These are phyloP conservation scores for Mycena capillaripes DNA, from an alignment of 768 basidiomycete genomes.

Conservation along the genomic window DNA sequence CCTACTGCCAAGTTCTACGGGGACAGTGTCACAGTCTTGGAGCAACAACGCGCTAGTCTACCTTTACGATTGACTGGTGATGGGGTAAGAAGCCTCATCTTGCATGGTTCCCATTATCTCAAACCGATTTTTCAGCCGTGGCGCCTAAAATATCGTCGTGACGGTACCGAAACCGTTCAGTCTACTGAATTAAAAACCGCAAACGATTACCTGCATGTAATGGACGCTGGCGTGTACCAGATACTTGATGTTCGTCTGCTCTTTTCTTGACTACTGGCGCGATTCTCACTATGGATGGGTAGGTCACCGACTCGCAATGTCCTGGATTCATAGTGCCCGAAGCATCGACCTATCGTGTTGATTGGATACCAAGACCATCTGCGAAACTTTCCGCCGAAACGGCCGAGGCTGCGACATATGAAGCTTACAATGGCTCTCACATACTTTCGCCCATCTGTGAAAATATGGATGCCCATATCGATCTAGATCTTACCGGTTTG, in stretches of 20 bases:
- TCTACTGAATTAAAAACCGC: conserved; percentile 64
- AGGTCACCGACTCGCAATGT: conserved; percentile 91
- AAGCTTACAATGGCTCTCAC: conserved; percentile 78
- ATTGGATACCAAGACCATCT: conserved; percentile 85
- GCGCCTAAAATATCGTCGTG: conserved; percentile 81
- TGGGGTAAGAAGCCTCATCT: conserved; percentile 68
- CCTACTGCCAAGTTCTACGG: conserved; percentile 92
- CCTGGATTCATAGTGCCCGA: conserved; percentile 76
- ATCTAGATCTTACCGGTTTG: conserved; percentile 81
- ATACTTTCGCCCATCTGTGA: conserved; percentile 87
- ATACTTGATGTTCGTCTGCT: conserved; percentile 69
- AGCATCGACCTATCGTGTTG: conserved; percentile 77
- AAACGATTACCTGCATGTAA: conserved; percentile 82
- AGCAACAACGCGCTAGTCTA: conserved; percentile 78
- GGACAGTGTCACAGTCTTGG: conserved; percentile 74
- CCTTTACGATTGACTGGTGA: conserved; percentile 93
- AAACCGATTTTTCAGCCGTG: conserved; percentile 75
- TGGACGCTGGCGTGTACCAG: conserved; percentile 82
- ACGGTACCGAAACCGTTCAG: conserved; percentile 55
- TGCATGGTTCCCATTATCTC: conserved; percentile 9
- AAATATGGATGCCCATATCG: conserved; percentile 84
- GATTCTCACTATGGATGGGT: conserved; percentile 42
- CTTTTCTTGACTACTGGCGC: neutral
- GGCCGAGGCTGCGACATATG: conserved; percentile 59
- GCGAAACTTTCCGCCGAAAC: conserved; percentile 76